Percentiles rank a stretch among this genome's conserved stretches.
Conservation (phyloP, 2,329 filamentous ascomycete species). For the Dactylellina sp. region DNA sequence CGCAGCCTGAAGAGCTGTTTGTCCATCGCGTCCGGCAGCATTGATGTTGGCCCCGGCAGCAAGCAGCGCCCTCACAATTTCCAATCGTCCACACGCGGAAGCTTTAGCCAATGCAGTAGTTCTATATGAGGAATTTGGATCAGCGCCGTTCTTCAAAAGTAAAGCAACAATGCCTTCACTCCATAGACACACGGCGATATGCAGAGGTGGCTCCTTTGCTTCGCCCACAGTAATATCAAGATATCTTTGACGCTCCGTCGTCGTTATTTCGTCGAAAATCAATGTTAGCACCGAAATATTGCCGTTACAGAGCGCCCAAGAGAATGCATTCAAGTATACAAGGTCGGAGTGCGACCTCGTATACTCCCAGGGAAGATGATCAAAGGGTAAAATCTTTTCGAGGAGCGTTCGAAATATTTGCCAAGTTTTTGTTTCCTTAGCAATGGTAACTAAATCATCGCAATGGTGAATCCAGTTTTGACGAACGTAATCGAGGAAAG, state of each 20-base stretch:
- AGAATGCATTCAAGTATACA: conserved; percentile 5
- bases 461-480: conserved; percentile 25
- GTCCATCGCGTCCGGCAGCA: not conserved
- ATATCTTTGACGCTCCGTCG: conserved; percentile 1
- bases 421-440: conserved; percentile 1
- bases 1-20: conserved; percentile 12
- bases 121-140: not conserved
- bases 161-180: conserved; percentile 9
- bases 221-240: conserved; percentile 3
- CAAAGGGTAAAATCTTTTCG: conserved; percentile 15
- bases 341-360: not conserved
- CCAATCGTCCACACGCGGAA: conserved; percentile 10
- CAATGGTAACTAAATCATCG: conserved; percentile 9
- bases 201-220: conserved; percentile 13
- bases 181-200: conserved; percentile 5
- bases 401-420: conserved; percentile 18
- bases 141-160: conserved; percentile 21
- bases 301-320: conserved; percentile 10
- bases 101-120: conserved; percentile 11
- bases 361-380: conserved; percentile 22
- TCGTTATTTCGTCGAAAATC: conserved; percentile 18
- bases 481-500: conserved; percentile 25
- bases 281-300: conserved; percentile 15
- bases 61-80: conserved; percentile 12
- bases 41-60: conserved; percentile 17